Evolutionary conservation across 2,329 filamentous ascomycete genomes (phyloP), one percentile per base, ranked within the genome.

Genomic region (Eutypella sp.): DNA sequence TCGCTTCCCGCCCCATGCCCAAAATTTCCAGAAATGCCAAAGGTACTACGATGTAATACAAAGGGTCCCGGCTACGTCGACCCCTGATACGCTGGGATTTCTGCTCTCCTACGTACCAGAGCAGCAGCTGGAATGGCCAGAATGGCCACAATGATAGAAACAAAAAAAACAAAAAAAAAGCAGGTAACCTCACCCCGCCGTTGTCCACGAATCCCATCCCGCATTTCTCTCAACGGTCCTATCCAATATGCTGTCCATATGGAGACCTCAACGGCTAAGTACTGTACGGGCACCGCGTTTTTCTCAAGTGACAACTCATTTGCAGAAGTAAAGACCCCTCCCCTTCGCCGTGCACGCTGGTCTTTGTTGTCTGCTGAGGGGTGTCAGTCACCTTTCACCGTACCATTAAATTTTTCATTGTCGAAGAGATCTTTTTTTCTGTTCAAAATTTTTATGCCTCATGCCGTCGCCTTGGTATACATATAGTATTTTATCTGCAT

Each of bases 301-400:
- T n/a, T n/a, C 47, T 52, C 52, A 48, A 58, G 57, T 56, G 55
- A 59, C 58, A 60, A 52, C 55, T 58, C 59, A 58, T 45, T 48
- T 44, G 39, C n/a, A n/a, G 44, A 50, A 50, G 36, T 22, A 16
- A 11, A 24, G 22, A 15, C n/a, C 36, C 48, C 53, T 42, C 53
- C 48, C 49, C 57, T 47, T 49, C 58, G 62, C 57, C 53, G 55
- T 57, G 54, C 57, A 51, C 54, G 48, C 50, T 51, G 6, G 29
- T 22, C 36, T 37, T 25, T 34, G 46, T 47, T n/a, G 11, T 19
- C 40, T 23, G 27, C 23, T 42, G 27, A 42, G n/a, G 18, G n/a
- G 10, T 31, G 25, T 19, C 20, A 4, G 16, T 29, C n/a, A 16
- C 15, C 31, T 34, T 39, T 39, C 36, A 39, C 36, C 36, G 36